Evolutionary conservation across 106 monocot genomes (phyloP), one percentile per base, ranked within the genome.

Genomic region (Dactylorhiza incarnata): DNA sequence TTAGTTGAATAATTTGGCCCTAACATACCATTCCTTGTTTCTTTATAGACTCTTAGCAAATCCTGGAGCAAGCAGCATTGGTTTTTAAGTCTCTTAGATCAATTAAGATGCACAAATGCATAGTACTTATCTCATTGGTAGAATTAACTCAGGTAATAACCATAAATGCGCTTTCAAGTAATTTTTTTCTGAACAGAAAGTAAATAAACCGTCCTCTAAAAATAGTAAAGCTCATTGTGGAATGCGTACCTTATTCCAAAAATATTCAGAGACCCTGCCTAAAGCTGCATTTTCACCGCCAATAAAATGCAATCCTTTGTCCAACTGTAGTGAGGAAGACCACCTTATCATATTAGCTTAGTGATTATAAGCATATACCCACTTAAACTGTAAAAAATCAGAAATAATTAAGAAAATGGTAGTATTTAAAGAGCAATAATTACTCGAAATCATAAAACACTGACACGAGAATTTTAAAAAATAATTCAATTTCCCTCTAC

Each of bases 1-100:
- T 97, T 97, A 53, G 96, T 97, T 71, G 95, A 97, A 68, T 97
- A 97, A 79, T 97, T 89, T 72, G 93, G 69, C 45, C 96, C 96
- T 58, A 97, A 10, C 96, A 97, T 93, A 59, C 91, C 96, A 81
- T 97, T 97, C 78, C 96, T 93, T 78, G 89, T 97, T 77, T 91
- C 91, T 62, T 93, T 97, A 68, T 97, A 97, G 15, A 89, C 83
- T 73, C 74, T 91, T 74, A 97, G 22, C 69, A 89, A 68, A 76
- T 97, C 96, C 93, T 93, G 82, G 47, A 82, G 49, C 9, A 29
- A 71, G 46, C 54, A 74, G 37, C 54, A 23, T 66, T 8, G 26
- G 8, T 52, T 52, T 14, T 14, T 14, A 52, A 10, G 14, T 8
- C 51, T 14, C 8, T 52, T 14, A 52, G 14, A 14, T 14, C 51